Evolutionary conservation across 1,139 yeast genomes (phyloP).

Genomic region (Meyerozyma smithsonii): DNA sequence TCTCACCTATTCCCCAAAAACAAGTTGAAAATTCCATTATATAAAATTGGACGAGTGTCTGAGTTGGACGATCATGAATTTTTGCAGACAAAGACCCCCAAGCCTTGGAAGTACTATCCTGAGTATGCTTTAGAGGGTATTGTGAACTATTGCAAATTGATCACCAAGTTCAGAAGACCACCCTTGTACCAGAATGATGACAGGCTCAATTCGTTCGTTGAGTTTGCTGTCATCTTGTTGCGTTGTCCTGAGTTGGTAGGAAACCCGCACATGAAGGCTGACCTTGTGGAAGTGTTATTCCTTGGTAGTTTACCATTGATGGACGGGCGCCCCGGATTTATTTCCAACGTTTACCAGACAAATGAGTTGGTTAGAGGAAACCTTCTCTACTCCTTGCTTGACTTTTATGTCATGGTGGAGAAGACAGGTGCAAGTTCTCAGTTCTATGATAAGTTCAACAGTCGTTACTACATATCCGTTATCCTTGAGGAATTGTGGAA

Average conservation of each 20-base stretch:
- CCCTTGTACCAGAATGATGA: constrained; percentile 52
- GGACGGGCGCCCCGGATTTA: constrained; percentile 66
- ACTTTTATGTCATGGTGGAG: constrained; percentile 90
- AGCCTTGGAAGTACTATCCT: constrained; percentile 82
- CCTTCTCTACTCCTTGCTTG: constrained; percentile 75
- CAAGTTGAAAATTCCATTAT: constrained; percentile 59
- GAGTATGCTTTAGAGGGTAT: constrained; percentile 83
- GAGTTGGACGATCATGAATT: constrained; percentile 67
- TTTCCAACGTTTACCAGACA: constrained; percentile 59
- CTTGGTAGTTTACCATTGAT: constrained; percentile 62
- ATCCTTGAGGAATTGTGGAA: constrained; percentile 84
- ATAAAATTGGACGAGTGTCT: constrained; percentile 43
- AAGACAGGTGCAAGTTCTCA: constrained; percentile 95
- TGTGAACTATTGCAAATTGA: constrained; percentile 66
- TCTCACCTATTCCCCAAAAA: constrained; percentile 55
- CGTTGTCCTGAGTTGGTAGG: constrained; percentile 84
- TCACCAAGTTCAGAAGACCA: constrained; percentile 53
- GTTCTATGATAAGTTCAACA: constrained; percentile 92
- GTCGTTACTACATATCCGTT: constrained; percentile 79
- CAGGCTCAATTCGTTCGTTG: constrained; percentile 58
- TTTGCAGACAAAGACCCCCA: constrained; percentile 58
- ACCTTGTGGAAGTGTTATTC: constrained; percentile 74
- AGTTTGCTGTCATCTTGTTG: constrained; percentile 66
- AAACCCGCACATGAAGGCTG: constrained; percentile 89
- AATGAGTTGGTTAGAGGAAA: constrained; percentile 62